These are phyloP conservation scores for Zygosaccharomyces bisporus DNA, from an alignment of 805 yeast genomes.

Conservation along the genomic window DNA sequence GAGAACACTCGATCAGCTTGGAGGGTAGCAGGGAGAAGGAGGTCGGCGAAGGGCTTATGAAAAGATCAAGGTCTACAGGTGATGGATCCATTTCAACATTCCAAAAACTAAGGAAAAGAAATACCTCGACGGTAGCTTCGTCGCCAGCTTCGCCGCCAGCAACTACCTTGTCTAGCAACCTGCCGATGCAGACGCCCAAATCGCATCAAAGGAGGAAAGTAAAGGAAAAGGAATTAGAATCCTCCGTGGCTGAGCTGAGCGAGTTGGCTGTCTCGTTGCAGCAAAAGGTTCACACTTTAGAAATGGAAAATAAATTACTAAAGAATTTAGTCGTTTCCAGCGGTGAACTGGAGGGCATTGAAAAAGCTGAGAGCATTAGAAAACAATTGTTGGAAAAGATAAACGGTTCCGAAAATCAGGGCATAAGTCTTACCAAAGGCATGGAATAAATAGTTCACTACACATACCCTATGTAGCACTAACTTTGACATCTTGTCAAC, in stretches of 20 bases:
- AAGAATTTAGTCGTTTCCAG: conserved; percentile 81
- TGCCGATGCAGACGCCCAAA: conserved; percentile 9
- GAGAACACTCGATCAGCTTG: not conserved
- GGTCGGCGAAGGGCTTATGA: not conserved
- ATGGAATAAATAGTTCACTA: not conserved
- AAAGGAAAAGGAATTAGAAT: conserved; percentile 89
- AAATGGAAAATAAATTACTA: conserved; percentile 88
- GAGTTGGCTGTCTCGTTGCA: conserved; percentile 65
- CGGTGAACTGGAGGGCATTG: conserved; percentile 51
- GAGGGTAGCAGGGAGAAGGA: not conserved
- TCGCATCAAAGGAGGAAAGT: conserved; percentile 65
- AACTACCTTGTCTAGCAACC: not conserved
- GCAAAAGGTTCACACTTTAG: conserved; percentile 72
- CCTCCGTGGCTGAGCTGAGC: conserved; percentile 65
- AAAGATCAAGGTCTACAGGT: not conserved
- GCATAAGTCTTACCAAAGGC: not conserved
- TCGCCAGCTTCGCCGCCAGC: conserved; percentile 1
- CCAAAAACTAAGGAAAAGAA: conserved; percentile 2
- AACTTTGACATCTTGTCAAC: conserved; percentile 8
- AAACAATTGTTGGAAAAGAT: conserved; percentile 27
- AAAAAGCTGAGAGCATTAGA: conserved; percentile 50
- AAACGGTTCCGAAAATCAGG: conserved; percentile 5
- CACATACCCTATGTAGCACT: not conserved
- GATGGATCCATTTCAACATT: not conserved
- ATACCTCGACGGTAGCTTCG: not conserved